Base-by-base conservation (phyloP, 495 filamentous ascomycete species). In the Xylaria cubensis region DNA sequence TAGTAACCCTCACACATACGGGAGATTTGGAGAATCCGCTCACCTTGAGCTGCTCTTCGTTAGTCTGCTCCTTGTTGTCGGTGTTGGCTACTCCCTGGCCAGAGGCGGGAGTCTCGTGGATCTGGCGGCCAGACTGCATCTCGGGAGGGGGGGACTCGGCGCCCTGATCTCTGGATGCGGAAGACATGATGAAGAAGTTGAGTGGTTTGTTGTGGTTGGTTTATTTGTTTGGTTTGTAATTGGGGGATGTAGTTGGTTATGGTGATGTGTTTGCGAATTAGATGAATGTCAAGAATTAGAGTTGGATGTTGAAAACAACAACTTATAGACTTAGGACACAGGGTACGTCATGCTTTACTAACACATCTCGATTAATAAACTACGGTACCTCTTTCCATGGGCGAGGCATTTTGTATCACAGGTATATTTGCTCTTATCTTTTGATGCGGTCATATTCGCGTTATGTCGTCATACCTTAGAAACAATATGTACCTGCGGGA, bases 81-180 rank as follows among this genome's bases (percentile, higher is more conserved):
- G 75, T 76, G 7, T 80, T 80, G 59, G 86, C 77, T 26, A 79
- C 79, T 39, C 87, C 88, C 74, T 91, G 86, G 73, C 93, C 90
- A 55, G 84, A 82, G 44, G 82, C 88, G 0, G 86, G 84, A 3
- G 85, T 74, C 7, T 88, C 89, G 48, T 84, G 78, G 59, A 88
- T 82, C 81, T 98, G 95, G 41, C 82, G 79, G 66, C 86, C 88
- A n/a, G 86, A 78, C 78, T 92, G 92, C 63, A 75, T 63, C 83
- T 94, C 91, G 10, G 93, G 93, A 21, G 89, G 83, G 17, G 95
- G 95, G 12, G 95, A 98, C 79, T 97, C 90, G 75, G 90, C 91
- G 80, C 94, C 93, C 76, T 85, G 75, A 80, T 74, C 75, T 36
- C 48, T 46, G 7, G 76, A 74, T 63, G 55, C 63, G 39, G 77